Conservation (phyloP, 2,329 filamentous ascomycete genomes). For the Seiridium cupressi region DNA sequence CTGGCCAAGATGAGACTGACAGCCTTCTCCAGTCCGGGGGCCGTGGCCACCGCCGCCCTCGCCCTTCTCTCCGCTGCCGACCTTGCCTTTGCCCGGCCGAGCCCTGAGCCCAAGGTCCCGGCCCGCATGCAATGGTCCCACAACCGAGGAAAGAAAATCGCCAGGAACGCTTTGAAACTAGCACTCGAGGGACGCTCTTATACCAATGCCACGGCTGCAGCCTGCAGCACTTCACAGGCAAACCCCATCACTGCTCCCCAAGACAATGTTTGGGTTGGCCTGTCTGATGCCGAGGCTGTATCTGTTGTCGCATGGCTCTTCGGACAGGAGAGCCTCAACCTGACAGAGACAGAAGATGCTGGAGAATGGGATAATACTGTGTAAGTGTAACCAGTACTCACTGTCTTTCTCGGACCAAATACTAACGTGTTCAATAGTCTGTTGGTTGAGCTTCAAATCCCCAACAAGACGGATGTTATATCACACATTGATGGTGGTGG, state of each 20-base stretch:
- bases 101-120: conserved; percentile 5
- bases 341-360: conserved; percentile 31
- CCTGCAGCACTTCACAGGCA: background rate
- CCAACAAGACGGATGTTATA: conserved; percentile 49
- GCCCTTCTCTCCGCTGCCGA: background rate
- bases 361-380: conserved; percentile 35
- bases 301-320: conserved; percentile 38
- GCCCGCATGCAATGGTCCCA: conserved; percentile 5
- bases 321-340: conserved; percentile 35
- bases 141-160: conserved; percentile 6
- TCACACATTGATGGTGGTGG: conserved; percentile 39
- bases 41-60: background rate
- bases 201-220: background rate
- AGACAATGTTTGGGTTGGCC: conserved; percentile 14
- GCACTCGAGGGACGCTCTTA: background rate
- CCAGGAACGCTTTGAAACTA: background rate
- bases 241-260: background rate
- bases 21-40: background rate
- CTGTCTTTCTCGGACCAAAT: background rate
- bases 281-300: conserved; percentile 35
- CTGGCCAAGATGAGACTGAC: background rate
- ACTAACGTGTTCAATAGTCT: conserved; percentile 14
- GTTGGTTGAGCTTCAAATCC: conserved; percentile 36
- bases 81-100: background rate
- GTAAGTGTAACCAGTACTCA: conserved; percentile 14